These are phyloP conservation scores for Fusarium pseudograminearum DNA, from an alignment of 2,329 filamentous ascomycete genomes.

Conservation along the genomic window DNA sequence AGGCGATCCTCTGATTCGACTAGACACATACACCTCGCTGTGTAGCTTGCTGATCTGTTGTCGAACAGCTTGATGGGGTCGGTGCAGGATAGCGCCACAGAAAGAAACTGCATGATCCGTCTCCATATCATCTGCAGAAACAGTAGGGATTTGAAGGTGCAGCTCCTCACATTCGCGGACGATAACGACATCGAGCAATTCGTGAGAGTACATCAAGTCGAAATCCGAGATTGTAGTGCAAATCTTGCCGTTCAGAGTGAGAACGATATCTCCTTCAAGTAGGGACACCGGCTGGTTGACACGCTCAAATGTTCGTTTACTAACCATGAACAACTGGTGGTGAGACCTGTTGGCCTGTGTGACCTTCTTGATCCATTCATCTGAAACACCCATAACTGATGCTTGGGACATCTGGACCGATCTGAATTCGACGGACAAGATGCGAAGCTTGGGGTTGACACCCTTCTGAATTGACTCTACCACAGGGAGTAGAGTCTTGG, in stretches of 20 bases:
- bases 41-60: slow-evolving; percentile 98
- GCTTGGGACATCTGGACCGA: slow-evolving; percentile 97
- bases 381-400: slow-evolving; percentile 94
- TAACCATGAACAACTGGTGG: slow-evolving; percentile 98
- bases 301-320: slow-evolving; percentile 82
- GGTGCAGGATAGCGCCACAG: slow-evolving; percentile 92
- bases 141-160: slow-evolving; percentile 81
- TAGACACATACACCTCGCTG: slow-evolving; percentile 95
- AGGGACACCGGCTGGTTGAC: slow-evolving; percentile 67
- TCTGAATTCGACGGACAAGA: slow-evolving; percentile 93
- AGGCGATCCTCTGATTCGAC: slow-evolving; percentile 83
- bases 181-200: slow-evolving; percentile 84
- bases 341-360: slow-evolving; percentile 88
- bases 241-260: slow-evolving; percentile 90
- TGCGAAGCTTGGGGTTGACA: slow-evolving; percentile 82
- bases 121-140: slow-evolving; percentile 89
- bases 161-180: slow-evolving; percentile 87
- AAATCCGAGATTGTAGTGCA: slow-evolving; percentile 94
- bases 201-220: slow-evolving; percentile 95
- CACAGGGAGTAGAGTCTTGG: slow-evolving; percentile 89
- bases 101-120: slow-evolving; percentile 93
- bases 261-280: slow-evolving; percentile 89
- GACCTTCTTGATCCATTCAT: slow-evolving; percentile 95
- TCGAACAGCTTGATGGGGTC: slow-evolving; percentile 93
- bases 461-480: slow-evolving; percentile 86